These are phyloP conservation scores for Cardamine resedifolia DNA, from an alignment of 345 rosid species.

Conservation along the genomic window DNA sequence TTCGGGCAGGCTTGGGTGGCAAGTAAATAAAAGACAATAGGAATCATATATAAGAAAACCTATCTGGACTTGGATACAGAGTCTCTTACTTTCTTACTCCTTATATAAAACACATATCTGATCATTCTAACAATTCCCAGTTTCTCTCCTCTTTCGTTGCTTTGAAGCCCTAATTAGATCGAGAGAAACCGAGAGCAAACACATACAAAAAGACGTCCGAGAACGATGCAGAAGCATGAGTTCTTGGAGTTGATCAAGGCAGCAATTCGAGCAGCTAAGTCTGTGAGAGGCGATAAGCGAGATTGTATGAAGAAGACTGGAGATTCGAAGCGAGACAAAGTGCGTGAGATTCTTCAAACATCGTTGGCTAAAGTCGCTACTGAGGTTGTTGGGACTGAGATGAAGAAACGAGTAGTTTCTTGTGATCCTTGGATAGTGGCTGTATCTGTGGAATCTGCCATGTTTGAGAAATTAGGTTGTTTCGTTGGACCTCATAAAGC, in stretches of 20 bases:
- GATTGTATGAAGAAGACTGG: neutral
- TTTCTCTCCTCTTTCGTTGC: neutral
- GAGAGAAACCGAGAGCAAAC: neutral
- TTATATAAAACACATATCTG: neutral
- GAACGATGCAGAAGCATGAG: conserved; percentile 12
- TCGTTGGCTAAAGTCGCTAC: conserved; percentile 15
- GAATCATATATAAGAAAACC: neutral
- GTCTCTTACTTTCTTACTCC: neutral
- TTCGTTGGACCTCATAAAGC: conserved; percentile 1
- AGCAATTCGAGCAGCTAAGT: conserved; percentile 12
- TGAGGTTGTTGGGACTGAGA: neutral
- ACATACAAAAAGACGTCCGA: neutral
- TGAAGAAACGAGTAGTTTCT: conserved; percentile 16
- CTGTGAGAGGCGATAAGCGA: neutral
- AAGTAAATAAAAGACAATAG: neutral
- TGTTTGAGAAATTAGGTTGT: conserved; percentile 16
- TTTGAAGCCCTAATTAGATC: neutral
- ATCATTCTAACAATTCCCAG: neutral
- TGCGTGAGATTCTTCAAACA: conserved; percentile 24
- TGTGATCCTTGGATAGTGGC: conserved; percentile 18
- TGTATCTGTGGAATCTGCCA: conserved; percentile 1
- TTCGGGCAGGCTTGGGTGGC: neutral
- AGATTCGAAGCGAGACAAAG: conserved; percentile 24
- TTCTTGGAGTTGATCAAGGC: neutral
- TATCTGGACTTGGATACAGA: neutral